A percentile compares a stretch with the other conserved stretches of the same genome.
Conservation (phyloP, 2,329 filamentous ascomycete genomes). For the Pseudogymnoascus sp. region DNA sequence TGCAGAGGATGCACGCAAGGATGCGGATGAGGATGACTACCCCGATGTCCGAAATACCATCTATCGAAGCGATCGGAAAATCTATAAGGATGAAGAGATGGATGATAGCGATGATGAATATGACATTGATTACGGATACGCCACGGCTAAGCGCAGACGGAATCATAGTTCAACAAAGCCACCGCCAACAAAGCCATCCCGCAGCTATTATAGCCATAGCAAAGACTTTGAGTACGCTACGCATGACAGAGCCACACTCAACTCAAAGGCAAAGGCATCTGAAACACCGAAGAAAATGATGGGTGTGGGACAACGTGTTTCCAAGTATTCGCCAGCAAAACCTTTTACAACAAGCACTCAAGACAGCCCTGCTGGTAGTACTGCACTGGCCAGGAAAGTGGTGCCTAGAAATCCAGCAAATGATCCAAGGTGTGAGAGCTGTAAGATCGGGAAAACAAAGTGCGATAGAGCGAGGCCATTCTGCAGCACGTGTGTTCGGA, state of each 20-base stretch:
- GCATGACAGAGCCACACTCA: neutral
- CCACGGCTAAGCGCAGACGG: neutral
- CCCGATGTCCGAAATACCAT: conserved; percentile 76
- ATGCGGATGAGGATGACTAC: conserved; percentile 76
- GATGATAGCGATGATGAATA: conserved; percentile 89
- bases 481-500: neutral
- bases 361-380: neutral
- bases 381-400: neutral
- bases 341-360: neutral
- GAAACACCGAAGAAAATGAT: neutral
- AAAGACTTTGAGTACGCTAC: neutral
- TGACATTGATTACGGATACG: conserved; percentile 55
- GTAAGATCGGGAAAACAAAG: neutral
- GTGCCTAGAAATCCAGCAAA: neutral
- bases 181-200: neutral
- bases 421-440: neutral
- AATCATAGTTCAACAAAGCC: neutral
- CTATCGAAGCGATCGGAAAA: conserved; percentile 71
- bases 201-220: neutral
- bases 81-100: conserved; percentile 69
- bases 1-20: conserved; percentile 56
- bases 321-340: neutral
- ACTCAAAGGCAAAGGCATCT: neutral
- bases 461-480: neutral
- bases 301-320: neutral